Evolutionary conservation across 805 yeast species (phyloP), one percentile per base, ranked within the genome.

Genomic region (Candida qinlingensis): DNA sequence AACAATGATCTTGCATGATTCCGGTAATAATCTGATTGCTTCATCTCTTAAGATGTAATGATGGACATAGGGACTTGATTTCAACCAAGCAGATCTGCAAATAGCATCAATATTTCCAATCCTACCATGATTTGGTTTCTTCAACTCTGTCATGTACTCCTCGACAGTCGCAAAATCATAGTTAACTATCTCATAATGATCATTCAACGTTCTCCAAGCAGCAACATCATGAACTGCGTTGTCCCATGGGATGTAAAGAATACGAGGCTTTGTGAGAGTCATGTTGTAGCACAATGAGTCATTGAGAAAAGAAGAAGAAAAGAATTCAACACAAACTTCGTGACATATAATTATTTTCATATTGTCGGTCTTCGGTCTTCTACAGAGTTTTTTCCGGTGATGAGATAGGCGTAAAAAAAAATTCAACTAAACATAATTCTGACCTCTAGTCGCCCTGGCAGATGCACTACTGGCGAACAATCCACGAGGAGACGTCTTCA

Each of bases 71-170:
- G 74, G 74, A 28, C 54, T 60, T 1, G 68, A 67, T 44, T 69
- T 69, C 39, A 70, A 52, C 73, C 73, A 69, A 1, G 69, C 55
- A 1, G 74, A 67, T 29, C 72, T 56, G 43, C 72, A 68, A 8
- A 69, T 55, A 7, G 70, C 74, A 30, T 62, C 66, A 28, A 69
- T 67, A 6, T 65, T 58, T 3, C 69, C 66, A 41, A 65, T 66
- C 34, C 51, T 60, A 4, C 73, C 73, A 42, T 60, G 61, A 35
- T 59, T 56, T 7, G 72, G 71, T 42, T 69, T 66, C 37, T 60
- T 47, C 26, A 66, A 47, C 41, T 69, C 72, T 4, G 54, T 56
- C 54, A 68, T 67, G 52, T 63, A 69, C 7, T 68, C 71, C 31
- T 68, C 66, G 6, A 59, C 64, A 1, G 72, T 55, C 3, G 54